Percentiles rank a stretch among this genome's conserved stretches.
These are phyloP conservation scores for Mucor plumbeus DNA, from an alignment of 371 early-diverging fungal genomes.

Conservation along the genomic window DNA sequence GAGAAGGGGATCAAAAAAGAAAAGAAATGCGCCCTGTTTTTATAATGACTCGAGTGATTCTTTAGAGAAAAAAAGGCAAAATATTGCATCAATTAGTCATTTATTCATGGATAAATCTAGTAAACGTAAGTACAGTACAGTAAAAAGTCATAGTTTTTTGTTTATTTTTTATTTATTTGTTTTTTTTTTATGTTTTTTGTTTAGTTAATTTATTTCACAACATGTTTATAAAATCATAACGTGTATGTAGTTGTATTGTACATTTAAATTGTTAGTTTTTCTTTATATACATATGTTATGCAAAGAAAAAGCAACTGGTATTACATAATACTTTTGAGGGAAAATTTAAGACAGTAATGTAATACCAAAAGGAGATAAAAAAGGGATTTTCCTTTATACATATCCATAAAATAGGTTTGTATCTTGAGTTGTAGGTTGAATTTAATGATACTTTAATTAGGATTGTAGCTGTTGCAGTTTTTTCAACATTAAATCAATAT, in stretches of 20 bases:
- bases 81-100: slow-evolving; percentile 4
- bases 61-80: neutral
- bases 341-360: too few relatives aligned
- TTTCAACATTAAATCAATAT: too few relatives aligned
- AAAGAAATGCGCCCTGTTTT: neutral
- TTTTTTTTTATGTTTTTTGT: too few relatives aligned
- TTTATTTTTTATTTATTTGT: neutral
- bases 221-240: neutral
- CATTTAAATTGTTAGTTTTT: too few relatives aligned
- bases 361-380: neutral
- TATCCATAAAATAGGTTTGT: too few relatives aligned
- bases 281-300: neutral
- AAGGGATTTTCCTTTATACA: neutral
- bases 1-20: neutral
- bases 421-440: too few relatives aligned
- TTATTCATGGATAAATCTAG: slow-evolving; percentile 2
- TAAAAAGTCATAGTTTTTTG: neutral
- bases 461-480: too few relatives aligned
- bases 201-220: neutral
- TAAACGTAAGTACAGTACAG: neutral
- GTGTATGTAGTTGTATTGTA: neutral
- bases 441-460: too few relatives aligned
- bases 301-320: neutral
- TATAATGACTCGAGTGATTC: neutral
- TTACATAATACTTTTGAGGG: neutral